Conservation (phyloP, 345 rosid genomes). For the Eucalyptus marginata region DNA sequence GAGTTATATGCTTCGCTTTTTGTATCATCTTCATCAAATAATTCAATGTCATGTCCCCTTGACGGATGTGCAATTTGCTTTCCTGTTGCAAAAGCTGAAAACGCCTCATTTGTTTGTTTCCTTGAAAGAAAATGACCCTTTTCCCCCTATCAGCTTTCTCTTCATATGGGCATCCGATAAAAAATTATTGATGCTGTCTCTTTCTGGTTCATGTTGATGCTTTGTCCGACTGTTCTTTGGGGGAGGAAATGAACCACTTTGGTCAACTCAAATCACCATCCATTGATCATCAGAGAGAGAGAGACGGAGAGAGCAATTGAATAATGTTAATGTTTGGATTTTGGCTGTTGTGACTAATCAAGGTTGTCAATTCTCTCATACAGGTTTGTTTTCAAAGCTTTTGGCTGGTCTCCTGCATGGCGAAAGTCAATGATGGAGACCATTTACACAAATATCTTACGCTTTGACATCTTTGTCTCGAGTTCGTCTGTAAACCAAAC, state of each 20-base stretch:
- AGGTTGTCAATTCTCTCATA: not conserved
- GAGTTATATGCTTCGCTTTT: not conserved
- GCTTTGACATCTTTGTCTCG: not conserved
- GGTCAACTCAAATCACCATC: not conserved
- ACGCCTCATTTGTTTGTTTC: not conserved
- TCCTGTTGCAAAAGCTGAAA: not conserved
- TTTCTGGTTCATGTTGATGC: not conserved
- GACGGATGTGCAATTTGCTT: not conserved
- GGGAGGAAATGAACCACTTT: not conserved
- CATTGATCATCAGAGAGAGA: not conserved
- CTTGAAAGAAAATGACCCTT: not conserved
- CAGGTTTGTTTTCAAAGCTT: not conserved
- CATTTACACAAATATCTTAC: not conserved
- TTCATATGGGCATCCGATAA: not conserved
- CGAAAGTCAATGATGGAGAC: not conserved
- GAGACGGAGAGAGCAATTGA: not conserved
- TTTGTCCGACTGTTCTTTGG: not conserved
- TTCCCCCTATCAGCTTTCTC: not conserved
- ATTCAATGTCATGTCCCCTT: not conserved
- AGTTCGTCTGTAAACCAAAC: not conserved
- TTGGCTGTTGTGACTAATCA: not conserved
- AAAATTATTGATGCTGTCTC: not conserved
- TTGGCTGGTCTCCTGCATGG: not conserved
- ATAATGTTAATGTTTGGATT: not conserved
- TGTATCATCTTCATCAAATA: not conserved